Base-by-base conservation (phyloP, 2,329 filamentous ascomycete species). In the Lachnellula suecica region DNA sequence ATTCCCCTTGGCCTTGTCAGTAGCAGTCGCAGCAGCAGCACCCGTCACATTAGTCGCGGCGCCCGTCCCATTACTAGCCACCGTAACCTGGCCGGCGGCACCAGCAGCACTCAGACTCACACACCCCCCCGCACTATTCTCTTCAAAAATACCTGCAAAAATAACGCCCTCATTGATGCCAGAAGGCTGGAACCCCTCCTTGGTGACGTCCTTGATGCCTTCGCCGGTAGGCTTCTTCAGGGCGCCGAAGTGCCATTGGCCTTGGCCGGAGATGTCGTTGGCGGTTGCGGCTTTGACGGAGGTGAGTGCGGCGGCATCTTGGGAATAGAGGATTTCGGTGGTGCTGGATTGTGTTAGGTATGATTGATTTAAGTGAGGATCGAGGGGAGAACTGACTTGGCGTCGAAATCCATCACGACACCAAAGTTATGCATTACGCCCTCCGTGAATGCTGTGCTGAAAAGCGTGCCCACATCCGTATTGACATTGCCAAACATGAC, bases 361-460 rank as follows among this genome's bases (percentile, higher is more conserved):
- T 51, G 23, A 43, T n/a, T 19, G 34, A 22, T 6, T 20, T 9
- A 23, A 43, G 8, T 13, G 23, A 49, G 8, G 10, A 13, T 46
- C n/a, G 42, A 31, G 25, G 23, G 11, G 44, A 22, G 27, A 29
- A 68, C 76, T 43, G 67, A 82, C 79, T 81, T 78, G 49, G 75
- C 70, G 45, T 71, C 69, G 65, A 82, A 86, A 66, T 86, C 76
- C 13, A 84, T 69, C 20, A 74, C 78, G 27, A 84, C 49, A 8
- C 75, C 83, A 71, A 85, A 85, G 71, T 86, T 86, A 65, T 85
- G 79, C 74, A 82, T 84, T 19, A 74, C 69, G 13, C 66, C 72
- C 29, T 69, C 63, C n/a, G 73, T 70, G 49, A 84, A 83, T 2
- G 74, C 71, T 0, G 75, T 73, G 23, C 70, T 72, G 65, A 78